A percentile compares a stretch with the other conserved stretches of the same genome.
These are phyloP conservation scores for Cladosporium sp. DNA, from an alignment of 2,329 filamentous ascomycete species.

Conservation along the genomic window DNA sequence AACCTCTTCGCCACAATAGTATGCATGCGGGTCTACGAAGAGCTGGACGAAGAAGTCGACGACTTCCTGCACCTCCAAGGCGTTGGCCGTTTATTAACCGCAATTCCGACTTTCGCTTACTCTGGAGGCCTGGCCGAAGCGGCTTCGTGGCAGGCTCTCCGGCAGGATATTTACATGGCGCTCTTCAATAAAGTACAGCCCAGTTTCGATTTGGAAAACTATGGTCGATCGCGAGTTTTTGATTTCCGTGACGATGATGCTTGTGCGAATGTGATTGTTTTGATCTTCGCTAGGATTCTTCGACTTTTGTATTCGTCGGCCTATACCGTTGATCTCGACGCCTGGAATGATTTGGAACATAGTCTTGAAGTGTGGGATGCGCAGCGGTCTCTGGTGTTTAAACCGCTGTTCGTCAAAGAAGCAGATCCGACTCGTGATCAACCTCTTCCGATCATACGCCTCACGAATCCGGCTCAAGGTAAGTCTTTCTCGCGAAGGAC, in stretches of 20 bases:
- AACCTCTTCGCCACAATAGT: constrained; percentile 31
- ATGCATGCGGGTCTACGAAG: constrained; percentile 34
- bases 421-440: constrained; percentile 14
- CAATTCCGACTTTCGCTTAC: constrained; percentile 35
- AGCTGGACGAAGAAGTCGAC: constrained; percentile 30
- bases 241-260: constrained; percentile 35
- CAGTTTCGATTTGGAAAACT: constrained; percentile 36
- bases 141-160: constrained; percentile 39
- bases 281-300: constrained; percentile 37
- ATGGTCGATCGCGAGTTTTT: constrained; percentile 36
- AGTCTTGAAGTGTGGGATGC: constrained; percentile 21
- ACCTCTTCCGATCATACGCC: constrained; percentile 30
- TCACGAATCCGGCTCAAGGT: constrained; percentile 31
- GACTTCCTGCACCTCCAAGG: constrained; percentile 36
- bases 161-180: constrained; percentile 39
- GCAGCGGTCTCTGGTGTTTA: constrained; percentile 18
- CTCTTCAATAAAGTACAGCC: constrained; percentile 34
- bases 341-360: constrained; percentile 16
- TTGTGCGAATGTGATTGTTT: constrained; percentile 36
- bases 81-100: constrained; percentile 36
- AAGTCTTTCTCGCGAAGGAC: neutral
- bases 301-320: constrained; percentile 17
- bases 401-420: constrained; percentile 27
- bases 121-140: constrained; percentile 39
- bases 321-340: constrained; percentile 2